phyloP scores from a whole-genome alignment of 768 basidiomycete genomes.

The Phanerodontia chrysosporium region DNA sequence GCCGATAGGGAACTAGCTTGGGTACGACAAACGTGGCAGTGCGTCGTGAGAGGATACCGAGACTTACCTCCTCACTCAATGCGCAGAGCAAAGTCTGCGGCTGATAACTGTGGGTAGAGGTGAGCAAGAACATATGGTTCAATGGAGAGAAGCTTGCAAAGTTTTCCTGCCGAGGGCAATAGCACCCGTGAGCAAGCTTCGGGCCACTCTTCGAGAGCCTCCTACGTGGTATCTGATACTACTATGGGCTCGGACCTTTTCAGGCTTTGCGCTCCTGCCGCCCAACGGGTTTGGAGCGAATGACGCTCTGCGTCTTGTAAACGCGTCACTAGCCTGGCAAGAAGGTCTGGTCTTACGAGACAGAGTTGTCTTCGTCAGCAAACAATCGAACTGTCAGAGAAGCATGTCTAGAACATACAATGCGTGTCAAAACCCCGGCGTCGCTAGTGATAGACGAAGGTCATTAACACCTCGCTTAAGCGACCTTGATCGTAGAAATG shows the following conservation, averaged over 20 bases:
- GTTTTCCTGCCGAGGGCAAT: not conserved
- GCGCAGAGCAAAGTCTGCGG: not conserved
- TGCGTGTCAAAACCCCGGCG: not conserved
- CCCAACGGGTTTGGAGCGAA: no score
- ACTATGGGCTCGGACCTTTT: not conserved
- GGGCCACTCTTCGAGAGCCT: not conserved
- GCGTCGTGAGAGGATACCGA: not conserved
- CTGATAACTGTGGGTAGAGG: conserved; percentile 3
- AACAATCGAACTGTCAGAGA: no score
- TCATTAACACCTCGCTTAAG: not conserved
- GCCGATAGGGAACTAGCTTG: not conserved
- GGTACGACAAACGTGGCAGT: not conserved
- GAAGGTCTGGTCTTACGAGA: no score
- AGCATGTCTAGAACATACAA: not conserved
- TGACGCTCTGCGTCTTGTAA: no score
- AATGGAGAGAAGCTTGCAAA: not conserved
- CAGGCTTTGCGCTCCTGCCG: not conserved
- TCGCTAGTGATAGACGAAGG: not conserved
- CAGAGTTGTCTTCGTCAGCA: no score
- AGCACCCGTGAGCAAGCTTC: not conserved
- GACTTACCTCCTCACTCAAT: not conserved
- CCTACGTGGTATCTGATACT: not conserved
- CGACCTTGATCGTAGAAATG: not conserved
- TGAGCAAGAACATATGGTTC: not conserved
- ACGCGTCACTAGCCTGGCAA: no score